Evolutionary conservation across 2,329 filamentous ascomycete genomes (phyloP).

Genomic region (Fusarium metavorans): DNA sequence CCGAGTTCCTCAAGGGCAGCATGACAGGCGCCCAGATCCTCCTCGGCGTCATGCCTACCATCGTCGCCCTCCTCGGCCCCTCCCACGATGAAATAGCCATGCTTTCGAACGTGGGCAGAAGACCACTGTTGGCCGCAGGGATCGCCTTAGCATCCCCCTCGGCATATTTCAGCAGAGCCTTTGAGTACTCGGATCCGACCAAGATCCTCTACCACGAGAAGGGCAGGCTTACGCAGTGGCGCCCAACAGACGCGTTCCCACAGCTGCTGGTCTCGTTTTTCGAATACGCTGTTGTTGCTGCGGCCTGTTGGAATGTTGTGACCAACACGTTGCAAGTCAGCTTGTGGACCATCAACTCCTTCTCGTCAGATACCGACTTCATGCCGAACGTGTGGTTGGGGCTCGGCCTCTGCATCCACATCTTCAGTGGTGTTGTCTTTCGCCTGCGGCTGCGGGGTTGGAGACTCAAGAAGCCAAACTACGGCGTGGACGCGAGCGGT

Average conservation of each 20-base stretch:
- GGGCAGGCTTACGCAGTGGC: background rate
- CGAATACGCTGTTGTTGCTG: background rate
- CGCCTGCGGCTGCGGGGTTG: background rate
- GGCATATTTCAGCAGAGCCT: background rate
- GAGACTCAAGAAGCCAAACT: background rate
- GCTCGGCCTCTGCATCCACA: background rate
- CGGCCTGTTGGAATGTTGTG: background rate
- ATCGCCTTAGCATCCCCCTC: background rate
- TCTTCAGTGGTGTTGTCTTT: background rate
- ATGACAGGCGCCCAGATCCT: background rate
- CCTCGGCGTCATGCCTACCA: background rate
- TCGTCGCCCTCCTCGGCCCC: background rate
- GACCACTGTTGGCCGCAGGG: background rate
- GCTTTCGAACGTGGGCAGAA: background rate
- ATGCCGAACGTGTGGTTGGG: background rate
- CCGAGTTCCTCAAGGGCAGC: background rate
- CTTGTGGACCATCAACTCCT: background rate
- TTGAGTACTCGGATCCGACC: background rate
- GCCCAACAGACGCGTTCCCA: no score
- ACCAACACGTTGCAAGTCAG: background rate
- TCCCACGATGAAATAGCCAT: background rate
- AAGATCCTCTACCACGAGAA: background rate
- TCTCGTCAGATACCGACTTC: background rate
- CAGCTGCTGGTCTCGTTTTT: background rate
- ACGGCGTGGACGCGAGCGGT: no score